A percentile compares a stretch with the other conserved stretches of the same genome.
phyloP scores from a whole-genome alignment of 495 filamentous ascomycete genomes.

The Tuber melanosporum region DNA sequence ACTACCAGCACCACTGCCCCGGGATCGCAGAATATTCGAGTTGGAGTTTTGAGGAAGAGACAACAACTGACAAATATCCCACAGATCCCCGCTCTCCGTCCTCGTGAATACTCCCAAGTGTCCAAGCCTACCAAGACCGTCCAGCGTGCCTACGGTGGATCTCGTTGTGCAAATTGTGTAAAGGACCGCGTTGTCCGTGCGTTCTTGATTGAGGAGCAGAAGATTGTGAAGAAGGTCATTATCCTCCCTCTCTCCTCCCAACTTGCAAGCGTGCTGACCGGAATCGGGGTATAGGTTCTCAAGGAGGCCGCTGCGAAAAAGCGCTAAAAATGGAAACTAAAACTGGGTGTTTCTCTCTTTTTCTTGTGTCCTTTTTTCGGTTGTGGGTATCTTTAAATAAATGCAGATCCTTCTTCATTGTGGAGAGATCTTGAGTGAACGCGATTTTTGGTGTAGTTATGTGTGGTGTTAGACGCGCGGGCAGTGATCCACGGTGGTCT shows the following conservation, averaged over 20 bases:
- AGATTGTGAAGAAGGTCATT: slow-evolving; percentile 98
- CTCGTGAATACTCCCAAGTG: slow-evolving; percentile 91
- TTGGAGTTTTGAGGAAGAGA: not conserved
- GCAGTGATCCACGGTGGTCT: not conserved
- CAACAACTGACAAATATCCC: slow-evolving; percentile 10
- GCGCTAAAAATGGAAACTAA: slow-evolving; percentile 43
- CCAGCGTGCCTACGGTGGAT: slow-evolving; percentile 95
- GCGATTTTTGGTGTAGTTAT: not conserved
- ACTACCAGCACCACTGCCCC: not conserved
- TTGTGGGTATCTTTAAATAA: slow-evolving; percentile 1
- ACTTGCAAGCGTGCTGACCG: not conserved
- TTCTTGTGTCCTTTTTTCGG: not conserved
- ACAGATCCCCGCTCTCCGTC: slow-evolving; percentile 91
- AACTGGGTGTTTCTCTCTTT: not conserved
- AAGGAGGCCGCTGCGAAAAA: slow-evolving; percentile 72
- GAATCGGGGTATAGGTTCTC: slow-evolving; percentile 45
- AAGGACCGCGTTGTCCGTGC: slow-evolving; percentile 94
- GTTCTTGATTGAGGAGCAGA: slow-evolving; percentile 99
- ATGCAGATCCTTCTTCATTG: not conserved
- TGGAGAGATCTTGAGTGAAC: not conserved
- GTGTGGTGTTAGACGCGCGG: not conserved
- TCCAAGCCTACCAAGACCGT: slow-evolving; percentile 98
- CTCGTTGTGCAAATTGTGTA: slow-evolving; percentile 95
- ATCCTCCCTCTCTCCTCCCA: not conserved
- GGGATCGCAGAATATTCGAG: not conserved